A percentile compares a stretch with the other conserved stretches of the same genome.
These are phyloP conservation scores for Zalaria obscura DNA, from an alignment of 2,329 filamentous ascomycete species.

Conservation along the genomic window DNA sequence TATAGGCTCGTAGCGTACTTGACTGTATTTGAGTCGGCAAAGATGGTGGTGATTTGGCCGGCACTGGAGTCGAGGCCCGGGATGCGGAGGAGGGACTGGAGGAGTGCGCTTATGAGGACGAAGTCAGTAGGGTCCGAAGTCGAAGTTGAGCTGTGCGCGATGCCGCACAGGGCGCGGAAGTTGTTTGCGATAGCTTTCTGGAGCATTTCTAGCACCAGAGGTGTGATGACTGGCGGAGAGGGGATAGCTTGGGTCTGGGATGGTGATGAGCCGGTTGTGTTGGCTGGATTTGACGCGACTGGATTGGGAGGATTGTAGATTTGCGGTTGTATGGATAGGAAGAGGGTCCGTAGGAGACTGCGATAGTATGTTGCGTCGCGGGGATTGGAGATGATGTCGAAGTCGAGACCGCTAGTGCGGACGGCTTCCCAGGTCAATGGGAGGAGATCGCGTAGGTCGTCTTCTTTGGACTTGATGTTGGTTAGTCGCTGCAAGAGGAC, in stretches of 20 bases:
- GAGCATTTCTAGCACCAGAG: slow-evolving; percentile 64
- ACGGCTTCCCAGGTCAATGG: slow-evolving; percentile 47
- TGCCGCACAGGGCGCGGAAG: slow-evolving; percentile 65
- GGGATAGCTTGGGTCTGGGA: neutral
- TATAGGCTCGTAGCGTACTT: slow-evolving; percentile 78
- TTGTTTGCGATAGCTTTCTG: slow-evolving; percentile 67
- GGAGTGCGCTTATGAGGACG: slow-evolving; percentile 70
- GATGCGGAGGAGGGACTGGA: slow-evolving; percentile 71
- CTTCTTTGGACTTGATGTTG: slow-evolving; percentile 28
- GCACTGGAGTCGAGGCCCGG: slow-evolving; percentile 54
- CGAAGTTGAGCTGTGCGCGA: slow-evolving; percentile 45
- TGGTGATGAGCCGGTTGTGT: neutral
- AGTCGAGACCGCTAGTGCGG: slow-evolving; percentile 38
- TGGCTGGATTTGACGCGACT: neutral
- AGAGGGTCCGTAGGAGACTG: slow-evolving; percentile 69
- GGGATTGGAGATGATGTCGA: slow-evolving; percentile 43
- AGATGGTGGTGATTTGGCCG: slow-evolving; percentile 27
- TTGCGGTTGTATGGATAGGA: slow-evolving; percentile 62
- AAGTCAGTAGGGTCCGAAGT: slow-evolving; percentile 58
- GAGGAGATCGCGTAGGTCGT: slow-evolving; percentile 41
- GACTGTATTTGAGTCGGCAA: slow-evolving; percentile 51
- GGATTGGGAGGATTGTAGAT: slow-evolving; percentile 10
- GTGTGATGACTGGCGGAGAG: slow-evolving; percentile 20
- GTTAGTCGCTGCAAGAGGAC: slow-evolving; percentile 63
- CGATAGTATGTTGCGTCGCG: slow-evolving; percentile 61